Evolutionary conservation across 176 grass and related monocot genomes (phyloP).

Genomic region (Cenchrus purpureus): DNA sequence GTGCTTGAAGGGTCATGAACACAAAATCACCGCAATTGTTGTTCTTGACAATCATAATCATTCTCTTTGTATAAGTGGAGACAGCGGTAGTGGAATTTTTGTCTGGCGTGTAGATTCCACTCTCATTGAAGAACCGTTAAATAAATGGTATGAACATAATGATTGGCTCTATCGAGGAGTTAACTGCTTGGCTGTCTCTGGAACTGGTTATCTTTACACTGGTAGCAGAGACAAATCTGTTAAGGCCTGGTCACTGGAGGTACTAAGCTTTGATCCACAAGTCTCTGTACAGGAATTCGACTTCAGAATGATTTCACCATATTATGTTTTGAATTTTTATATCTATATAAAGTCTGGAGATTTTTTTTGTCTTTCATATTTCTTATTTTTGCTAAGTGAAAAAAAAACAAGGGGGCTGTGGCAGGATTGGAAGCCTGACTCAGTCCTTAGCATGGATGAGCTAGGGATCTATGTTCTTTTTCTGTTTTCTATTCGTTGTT

Average conservation of each 20-base stretch:
- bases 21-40: slow-evolving; percentile 79
- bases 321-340: slow-evolving; percentile 17
- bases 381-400: neutral
- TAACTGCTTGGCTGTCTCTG: slow-evolving; percentile 84
- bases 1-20: slow-evolving; percentile 78
- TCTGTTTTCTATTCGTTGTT: neutral
- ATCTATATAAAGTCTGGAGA: neutral
- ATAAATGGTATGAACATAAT: slow-evolving; percentile 92
- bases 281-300: neutral
- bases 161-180: slow-evolving; percentile 89
- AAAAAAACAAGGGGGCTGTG: neutral
- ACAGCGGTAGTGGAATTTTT: slow-evolving; percentile 86
- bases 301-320: slow-evolving; percentile 9
- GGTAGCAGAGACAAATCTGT: slow-evolving; percentile 90
- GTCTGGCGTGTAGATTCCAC: slow-evolving; percentile 61
- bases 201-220: slow-evolving; percentile 73
- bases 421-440: neutral
- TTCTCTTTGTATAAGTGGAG: slow-evolving; percentile 82
- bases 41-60: slow-evolving; percentile 49
- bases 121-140: slow-evolving; percentile 52
- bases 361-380: neutral
- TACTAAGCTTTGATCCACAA: slow-evolving; percentile 45
- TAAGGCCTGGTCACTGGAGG: slow-evolving; percentile 97
- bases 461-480: neutral
- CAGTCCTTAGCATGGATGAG: neutral